Base-by-base conservation (phyloP, 2,329 filamentous ascomycete species). In the Botryosphaeria agaves region DNA sequence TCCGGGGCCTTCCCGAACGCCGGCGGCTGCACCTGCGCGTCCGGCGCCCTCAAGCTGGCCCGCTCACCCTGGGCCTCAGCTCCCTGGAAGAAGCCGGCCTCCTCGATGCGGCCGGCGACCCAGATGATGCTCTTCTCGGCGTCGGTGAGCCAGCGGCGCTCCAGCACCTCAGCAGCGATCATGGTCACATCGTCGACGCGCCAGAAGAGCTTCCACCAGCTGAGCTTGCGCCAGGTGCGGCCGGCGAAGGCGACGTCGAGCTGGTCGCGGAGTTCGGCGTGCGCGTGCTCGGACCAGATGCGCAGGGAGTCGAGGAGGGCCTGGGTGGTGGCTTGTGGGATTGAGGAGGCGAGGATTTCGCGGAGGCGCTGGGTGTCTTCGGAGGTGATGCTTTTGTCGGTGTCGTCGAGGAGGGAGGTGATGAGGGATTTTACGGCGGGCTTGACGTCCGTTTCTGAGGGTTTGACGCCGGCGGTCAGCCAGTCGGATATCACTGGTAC, bases 181-280 rank as follows among this genome's bases (percentile, higher is more conserved):
- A 87, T 78, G 3, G 73, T 72, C 7, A 94, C 82, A 44, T 94
- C 87, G 47, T 95, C 87, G 15, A 89, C 84, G 14, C 83, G 73
- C 84, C 84, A 93, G 48, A 93, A 84, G 0, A 95, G 66, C 50
- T 92, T 92, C 78, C 83, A 94, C 85, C 87, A 95, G 11, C 74
- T 68, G 3, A 93, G 61, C 38, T 79, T 76, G 16, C 72, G 69
- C 87, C 87, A 94, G 23, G 73, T 64, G 12, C 59, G 64, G n/a
- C 79, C 73, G 0, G 68, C 61, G 42, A 94, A 87, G 0, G 82
- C 84, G 26, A 71, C 57, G 39, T 87, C 77, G 2, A 94, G 69
- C 41, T 84, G 69, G 30, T 77, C 68, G 37, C 83, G 80, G 5
- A 95, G 65, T 52, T 95, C 87, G 1, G 72, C 66, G 47, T 95